phyloP scores from a whole-genome alignment of 1,284 basidiomycete genomes.

The Neolentinus lepideus region DNA sequence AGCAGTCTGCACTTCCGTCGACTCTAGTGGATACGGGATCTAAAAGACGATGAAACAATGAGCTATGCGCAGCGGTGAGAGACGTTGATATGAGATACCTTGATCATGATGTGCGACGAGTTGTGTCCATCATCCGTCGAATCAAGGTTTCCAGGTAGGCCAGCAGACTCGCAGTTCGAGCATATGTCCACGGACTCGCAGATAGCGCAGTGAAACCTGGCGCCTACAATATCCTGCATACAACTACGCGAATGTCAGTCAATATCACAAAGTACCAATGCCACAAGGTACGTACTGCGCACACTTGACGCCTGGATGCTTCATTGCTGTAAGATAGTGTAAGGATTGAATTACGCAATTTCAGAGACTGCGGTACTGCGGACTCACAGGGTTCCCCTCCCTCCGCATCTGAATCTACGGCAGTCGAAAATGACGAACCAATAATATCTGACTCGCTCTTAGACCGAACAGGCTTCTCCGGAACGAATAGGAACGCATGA shows the following conservation, averaged over 20 bases:
- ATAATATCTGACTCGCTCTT: constrained; percentile 33
- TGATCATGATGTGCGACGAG: constrained; percentile 87
- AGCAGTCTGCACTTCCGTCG: constrained; percentile 65
- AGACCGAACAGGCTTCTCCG: constrained; percentile 45
- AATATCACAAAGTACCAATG: not conserved
- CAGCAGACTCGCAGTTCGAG: constrained; percentile 82
- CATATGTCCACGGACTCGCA: constrained; percentile 81
- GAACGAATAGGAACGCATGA: constrained; percentile 77
- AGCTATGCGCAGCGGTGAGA: not conserved
- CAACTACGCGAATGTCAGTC: constrained; percentile 46
- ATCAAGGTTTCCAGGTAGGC: constrained; percentile 73
- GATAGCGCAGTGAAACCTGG: constrained; percentile 86
- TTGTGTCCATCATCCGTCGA: constrained; percentile 68
- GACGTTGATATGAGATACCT: constrained; percentile 44
- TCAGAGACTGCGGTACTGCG: not conserved
- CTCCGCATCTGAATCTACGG: constrained; percentile 25
- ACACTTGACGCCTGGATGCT: constrained; percentile 66
- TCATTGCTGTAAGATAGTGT: constrained; percentile 41
- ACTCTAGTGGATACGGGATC: constrained; percentile 80
- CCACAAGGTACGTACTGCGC: constrained; percentile 54
- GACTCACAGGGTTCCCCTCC: constrained; percentile 56
- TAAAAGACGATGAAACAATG: constrained; percentile 21
- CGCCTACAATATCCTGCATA: constrained; percentile 81
- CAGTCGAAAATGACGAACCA: constrained; percentile 12
- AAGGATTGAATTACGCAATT: not conserved